Conservation (phyloP, 345 rosid species). For the Citropsis articulata region DNA sequence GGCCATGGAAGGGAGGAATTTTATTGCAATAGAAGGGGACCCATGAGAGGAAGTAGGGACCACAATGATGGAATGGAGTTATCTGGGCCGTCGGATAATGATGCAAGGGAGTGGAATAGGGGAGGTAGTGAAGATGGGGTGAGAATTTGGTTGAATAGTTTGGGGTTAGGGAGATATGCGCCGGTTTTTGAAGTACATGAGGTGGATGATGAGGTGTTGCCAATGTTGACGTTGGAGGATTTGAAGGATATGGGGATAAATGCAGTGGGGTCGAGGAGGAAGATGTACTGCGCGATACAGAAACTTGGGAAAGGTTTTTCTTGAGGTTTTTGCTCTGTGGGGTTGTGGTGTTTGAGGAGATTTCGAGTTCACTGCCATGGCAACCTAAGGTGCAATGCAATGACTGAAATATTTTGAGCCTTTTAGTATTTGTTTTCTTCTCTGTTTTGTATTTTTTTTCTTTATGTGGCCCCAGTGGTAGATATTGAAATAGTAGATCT, state of each 20-base stretch:
- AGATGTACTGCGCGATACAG: constrained; percentile 74
- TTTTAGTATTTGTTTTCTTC: constrained; percentile 5
- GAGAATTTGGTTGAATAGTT: constrained; percentile 58
- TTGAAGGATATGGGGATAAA: constrained; percentile 87
- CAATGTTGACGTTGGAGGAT: constrained; percentile 81
- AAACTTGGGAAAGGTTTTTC: constrained; percentile 77
- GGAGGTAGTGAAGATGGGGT: constrained; percentile 50
- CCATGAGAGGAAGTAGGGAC: constrained; percentile 28
- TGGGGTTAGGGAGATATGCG: constrained; percentile 74
- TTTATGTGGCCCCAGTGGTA: constrained; percentile 21
- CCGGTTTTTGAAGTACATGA: constrained; percentile 85
- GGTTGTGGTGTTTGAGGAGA: constrained; percentile 25
- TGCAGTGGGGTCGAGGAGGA: constrained; percentile 86
- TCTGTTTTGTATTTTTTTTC: background rate
- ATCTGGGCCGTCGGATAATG: constrained; percentile 57
- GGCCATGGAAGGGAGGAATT: constrained; percentile 45
- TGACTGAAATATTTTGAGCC: constrained; percentile 40
- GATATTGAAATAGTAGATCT: constrained; percentile 32
- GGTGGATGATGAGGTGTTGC: constrained; percentile 82
- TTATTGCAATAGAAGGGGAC: constrained; percentile 29
- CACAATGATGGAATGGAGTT: constrained; percentile 39
- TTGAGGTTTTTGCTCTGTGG: constrained; percentile 17
- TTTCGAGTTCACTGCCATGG: constrained; percentile 37
- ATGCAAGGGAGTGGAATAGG: constrained; percentile 41
- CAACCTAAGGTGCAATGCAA: constrained; percentile 44